Conservation (phyloP, 2,329 filamentous ascomycete species). For the Paraconiothyrium sp. region DNA sequence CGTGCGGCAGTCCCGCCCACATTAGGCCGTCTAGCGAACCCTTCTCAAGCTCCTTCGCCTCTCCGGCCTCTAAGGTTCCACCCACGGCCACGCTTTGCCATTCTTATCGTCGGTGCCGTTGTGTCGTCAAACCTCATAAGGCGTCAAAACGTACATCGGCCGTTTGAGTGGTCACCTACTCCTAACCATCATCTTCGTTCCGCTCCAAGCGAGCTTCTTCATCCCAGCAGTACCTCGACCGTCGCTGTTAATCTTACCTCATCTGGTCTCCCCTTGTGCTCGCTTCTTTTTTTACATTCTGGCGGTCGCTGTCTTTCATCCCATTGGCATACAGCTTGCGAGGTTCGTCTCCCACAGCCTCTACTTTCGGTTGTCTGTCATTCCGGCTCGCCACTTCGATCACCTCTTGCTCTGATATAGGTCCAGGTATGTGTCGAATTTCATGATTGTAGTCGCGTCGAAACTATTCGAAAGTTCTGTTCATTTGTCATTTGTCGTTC, state of each 20-base stretch:
- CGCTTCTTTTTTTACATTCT: constrained; percentile 50
- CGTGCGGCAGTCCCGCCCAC: constrained; percentile 43
- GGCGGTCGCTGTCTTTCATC: constrained; percentile 38
- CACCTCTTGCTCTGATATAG: constrained; percentile 42
- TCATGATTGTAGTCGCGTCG: constrained; percentile 16
- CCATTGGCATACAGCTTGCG: constrained; percentile 44
- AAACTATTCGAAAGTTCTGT: constrained; percentile 19
- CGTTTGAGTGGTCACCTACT: constrained; percentile 46
- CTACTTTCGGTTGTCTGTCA: constrained; percentile 37
- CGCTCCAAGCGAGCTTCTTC: constrained; percentile 49
- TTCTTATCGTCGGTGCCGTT: constrained; percentile 41
- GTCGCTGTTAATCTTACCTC: constrained; percentile 46
- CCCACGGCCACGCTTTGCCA: constrained; percentile 35
- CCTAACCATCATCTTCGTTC: constrained; percentile 49
- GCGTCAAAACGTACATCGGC: constrained; percentile 39
- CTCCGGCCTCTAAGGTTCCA: constrained; percentile 33
- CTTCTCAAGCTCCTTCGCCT: constrained; percentile 34
- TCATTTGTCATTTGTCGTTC: constrained; percentile 28
- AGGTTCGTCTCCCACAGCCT: constrained; percentile 31
- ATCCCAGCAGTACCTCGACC: constrained; percentile 39
- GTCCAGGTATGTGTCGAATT: constrained; percentile 44
- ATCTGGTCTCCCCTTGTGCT: constrained; percentile 35
- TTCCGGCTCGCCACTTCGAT: constrained; percentile 46
- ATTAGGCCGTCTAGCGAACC: constrained; percentile 34
- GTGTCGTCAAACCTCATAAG: constrained; percentile 44